These are phyloP conservation scores for Trichoderma cornu-damae DNA, from an alignment of 2,329 filamentous ascomycete species.

Conservation along the genomic window DNA sequence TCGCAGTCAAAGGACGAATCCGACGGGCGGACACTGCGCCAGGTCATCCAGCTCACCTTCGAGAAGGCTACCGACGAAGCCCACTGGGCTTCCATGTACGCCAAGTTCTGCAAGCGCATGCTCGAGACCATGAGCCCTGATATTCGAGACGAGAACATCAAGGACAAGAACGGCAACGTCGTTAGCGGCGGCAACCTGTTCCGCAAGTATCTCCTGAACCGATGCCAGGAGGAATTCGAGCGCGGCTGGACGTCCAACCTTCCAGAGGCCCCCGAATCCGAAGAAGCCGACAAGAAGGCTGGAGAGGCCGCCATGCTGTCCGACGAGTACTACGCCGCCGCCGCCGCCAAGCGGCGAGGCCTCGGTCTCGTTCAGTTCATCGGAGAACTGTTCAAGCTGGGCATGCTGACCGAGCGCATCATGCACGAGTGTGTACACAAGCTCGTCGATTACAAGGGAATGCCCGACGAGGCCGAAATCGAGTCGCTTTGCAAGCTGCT, in stretches of 20 bases:
- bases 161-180: conserved; percentile 80
- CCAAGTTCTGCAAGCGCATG: conserved; percentile 97
- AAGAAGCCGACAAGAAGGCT: conserved; percentile 46
- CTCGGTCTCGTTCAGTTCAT: conserved; percentile 99
- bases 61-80: conserved; percentile 98
- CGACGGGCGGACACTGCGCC: conserved; percentile 88
- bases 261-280: conserved; percentile 65
- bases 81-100: conserved; percentile 98
- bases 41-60: conserved; percentile 98
- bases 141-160: conserved; percentile 91
- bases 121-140: conserved; percentile 90
- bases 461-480: conserved; percentile 92
- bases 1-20: conserved; percentile 92
- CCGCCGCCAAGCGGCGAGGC: conserved; percentile 91
- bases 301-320: conserved; percentile 79
- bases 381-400: conserved; percentile 96
- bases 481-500: conserved; percentile 93
- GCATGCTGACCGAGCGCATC: conserved; percentile 97
- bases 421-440: conserved; percentile 99
- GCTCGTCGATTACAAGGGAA: conserved; percentile 87
- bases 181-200: conserved; percentile 91
- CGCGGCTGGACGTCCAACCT: conserved; percentile 92
- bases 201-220: conserved; percentile 97
- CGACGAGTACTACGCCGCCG: conserved; percentile 92
- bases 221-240: conserved; percentile 98